phyloP scores from a whole-genome alignment of 2,329 filamentous ascomycete species.

The Cryphonectria carpinicola region DNA sequence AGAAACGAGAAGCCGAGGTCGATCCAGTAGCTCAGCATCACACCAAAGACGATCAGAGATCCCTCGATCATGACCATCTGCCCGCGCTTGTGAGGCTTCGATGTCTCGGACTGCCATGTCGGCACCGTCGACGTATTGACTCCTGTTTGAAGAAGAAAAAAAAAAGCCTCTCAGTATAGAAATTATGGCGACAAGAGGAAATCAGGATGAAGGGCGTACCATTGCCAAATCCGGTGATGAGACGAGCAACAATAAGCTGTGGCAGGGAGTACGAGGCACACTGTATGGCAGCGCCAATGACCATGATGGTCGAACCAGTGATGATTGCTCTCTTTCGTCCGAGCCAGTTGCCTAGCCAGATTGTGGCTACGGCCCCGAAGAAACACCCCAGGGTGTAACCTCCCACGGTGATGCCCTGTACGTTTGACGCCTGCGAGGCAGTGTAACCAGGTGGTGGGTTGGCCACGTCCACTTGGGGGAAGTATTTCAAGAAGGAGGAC shows the following conservation, averaged over 20 bases:
- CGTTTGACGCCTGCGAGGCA: slow-evolving; percentile 24
- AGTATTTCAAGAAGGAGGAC: slow-evolving; percentile 24
- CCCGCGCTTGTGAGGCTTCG: slow-evolving; percentile 25
- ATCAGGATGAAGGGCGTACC: not conserved
- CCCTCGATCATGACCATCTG: slow-evolving; percentile 31
- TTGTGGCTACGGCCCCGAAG: slow-evolving; percentile 28
- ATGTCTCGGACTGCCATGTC: slow-evolving; percentile 30
- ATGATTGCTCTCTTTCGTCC: slow-evolving; percentile 28
- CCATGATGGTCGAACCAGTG: slow-evolving; percentile 26
- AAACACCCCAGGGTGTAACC: slow-evolving; percentile 30
- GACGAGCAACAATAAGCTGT: slow-evolving; percentile 27
- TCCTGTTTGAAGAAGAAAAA: not conserved
- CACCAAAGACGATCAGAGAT: slow-evolving; percentile 69
- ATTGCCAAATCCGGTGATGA: slow-evolving; percentile 28
- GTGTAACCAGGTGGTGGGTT: slow-evolving; percentile 26
- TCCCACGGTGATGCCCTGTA: slow-evolving; percentile 30
- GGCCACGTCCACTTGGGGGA: slow-evolving; percentile 25
- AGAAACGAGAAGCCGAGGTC: slow-evolving; percentile 36
- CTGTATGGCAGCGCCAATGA: slow-evolving; percentile 28
- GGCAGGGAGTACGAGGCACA: slow-evolving; percentile 23
- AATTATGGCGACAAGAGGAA: not conserved
- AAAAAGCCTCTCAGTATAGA: not conserved
- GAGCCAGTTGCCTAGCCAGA: slow-evolving; percentile 28
- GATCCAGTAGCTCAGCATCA: slow-evolving; percentile 66
- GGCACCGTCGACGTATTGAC: slow-evolving; percentile 30